Conservation (phyloP, 208 protist genomes). For the Phytomonas sp. region DNA sequence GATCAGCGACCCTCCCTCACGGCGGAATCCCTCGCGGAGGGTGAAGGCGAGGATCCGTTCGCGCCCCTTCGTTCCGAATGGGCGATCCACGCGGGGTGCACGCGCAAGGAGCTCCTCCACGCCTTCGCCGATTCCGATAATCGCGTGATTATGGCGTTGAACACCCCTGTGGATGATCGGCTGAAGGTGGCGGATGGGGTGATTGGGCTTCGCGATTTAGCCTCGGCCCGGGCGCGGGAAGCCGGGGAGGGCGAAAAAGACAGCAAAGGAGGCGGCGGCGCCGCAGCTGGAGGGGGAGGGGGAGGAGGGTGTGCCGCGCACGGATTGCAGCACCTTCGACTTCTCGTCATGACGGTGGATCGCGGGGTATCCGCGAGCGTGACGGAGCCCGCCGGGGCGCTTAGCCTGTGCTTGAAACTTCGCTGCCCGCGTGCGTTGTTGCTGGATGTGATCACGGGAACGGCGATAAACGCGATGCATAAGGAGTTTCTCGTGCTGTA, state of each 20-base stretch:
- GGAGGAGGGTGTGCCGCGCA: neutral
- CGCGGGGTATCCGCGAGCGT: slow-evolving; percentile 23
- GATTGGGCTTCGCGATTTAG: slow-evolving; percentile 37
- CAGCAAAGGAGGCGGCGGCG: slow-evolving; percentile 2
- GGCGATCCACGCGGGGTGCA: slow-evolving; percentile 54
- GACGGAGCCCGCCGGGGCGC: slow-evolving; percentile 33
- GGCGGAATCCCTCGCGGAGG: neutral
- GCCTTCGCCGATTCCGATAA: slow-evolving; percentile 32
- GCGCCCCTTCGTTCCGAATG: slow-evolving; percentile 22
- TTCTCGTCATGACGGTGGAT: slow-evolving; percentile 53
- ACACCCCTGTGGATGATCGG: slow-evolving; percentile 25
- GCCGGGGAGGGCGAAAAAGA: neutral
- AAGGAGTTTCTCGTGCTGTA: slow-evolving; percentile 45
- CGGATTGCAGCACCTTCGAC: slow-evolving; percentile 18
- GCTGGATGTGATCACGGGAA: slow-evolving; percentile 37
- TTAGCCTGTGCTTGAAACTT: slow-evolving; percentile 52
- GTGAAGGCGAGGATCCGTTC: slow-evolving; percentile 14
- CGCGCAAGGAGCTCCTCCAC: slow-evolving; percentile 70
- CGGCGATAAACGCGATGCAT: slow-evolving; percentile 36
- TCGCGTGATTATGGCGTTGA: slow-evolving; percentile 50
- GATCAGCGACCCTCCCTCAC: neutral
- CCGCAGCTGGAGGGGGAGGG: neutral
- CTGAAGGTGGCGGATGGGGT: slow-evolving; percentile 67
- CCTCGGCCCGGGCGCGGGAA: neutral
- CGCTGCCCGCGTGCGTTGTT: slow-evolving; percentile 64